phyloP scores from a whole-genome alignment of 139 green algal genomes.

The Zygnema cylindricum region DNA sequence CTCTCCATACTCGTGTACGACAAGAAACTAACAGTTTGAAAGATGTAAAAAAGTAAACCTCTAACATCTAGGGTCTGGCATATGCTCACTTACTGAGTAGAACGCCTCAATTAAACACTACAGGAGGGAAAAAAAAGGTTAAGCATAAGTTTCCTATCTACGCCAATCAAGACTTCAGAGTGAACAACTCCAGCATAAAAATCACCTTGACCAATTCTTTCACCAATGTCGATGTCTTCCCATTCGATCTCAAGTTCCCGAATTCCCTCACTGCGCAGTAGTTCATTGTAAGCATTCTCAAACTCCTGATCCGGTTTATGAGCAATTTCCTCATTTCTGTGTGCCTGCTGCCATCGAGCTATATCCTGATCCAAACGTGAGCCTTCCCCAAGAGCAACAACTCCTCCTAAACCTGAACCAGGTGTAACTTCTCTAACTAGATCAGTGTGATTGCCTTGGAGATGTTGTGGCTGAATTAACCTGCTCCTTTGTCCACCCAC shows the following conservation, averaged over 20 bases:
- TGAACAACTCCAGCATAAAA: no score
- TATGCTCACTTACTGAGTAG: not conserved
- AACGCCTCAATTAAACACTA: constrained; percentile 7
- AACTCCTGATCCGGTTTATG: not conserved
- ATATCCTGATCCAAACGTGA: not conserved
- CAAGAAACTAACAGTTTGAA: no score
- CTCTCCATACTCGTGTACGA: no score
- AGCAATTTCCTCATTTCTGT: not conserved
- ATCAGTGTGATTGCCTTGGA: not conserved
- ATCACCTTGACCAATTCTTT: constrained; percentile 21
- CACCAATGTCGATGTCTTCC: constrained; percentile 14
- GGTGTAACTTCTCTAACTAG: not conserved
- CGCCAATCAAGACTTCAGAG: no score
- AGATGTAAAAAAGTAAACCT: no score
- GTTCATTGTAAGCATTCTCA: not conserved
- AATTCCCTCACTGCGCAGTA: constrained; percentile 15
- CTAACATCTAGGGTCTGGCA: no score
- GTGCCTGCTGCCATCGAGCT: not conserved
- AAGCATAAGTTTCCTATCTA: not conserved
- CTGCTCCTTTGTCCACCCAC: not conserved
- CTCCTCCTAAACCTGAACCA: not conserved
- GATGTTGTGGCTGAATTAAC: not conserved
- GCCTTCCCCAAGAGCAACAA: not conserved
- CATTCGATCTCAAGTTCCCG: constrained; percentile 19
- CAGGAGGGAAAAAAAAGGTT: not conserved